Conservation (phyloP, 83 land plant genomes). For the Picea abies region DNA sequence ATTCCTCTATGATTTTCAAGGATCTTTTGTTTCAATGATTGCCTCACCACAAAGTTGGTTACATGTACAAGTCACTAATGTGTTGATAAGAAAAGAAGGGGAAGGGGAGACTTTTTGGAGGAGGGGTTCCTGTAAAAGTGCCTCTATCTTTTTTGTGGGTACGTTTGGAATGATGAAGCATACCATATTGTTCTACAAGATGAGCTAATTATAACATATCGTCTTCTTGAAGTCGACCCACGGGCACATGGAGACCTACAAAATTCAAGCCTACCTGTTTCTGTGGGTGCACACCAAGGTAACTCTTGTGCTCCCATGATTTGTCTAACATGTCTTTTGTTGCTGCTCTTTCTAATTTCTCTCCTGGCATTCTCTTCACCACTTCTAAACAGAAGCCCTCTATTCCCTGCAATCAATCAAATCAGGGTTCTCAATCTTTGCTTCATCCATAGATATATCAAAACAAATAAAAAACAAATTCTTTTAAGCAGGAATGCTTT, state of each 20-base stretch:
- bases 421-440: no score
- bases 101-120: slow-evolving; percentile 58
- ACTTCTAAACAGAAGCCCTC: neutral
- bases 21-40: no score
- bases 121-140: slow-evolving; percentile 71
- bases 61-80: no score
- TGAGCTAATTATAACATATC: slow-evolving; percentile 96
- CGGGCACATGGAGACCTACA: slow-evolving; percentile 88
- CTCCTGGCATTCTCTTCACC: no score
- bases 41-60: no score
- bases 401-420: no score
- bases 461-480: no score
- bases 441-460: no score
- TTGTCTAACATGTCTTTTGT: slow-evolving; percentile 61
- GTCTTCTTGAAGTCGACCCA: slow-evolving; percentile 85
- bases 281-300: slow-evolving; percentile 90
- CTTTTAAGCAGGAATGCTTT: slow-evolving; percentile 76
- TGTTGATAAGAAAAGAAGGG: slow-evolving; percentile 66
- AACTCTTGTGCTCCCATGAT: slow-evolving; percentile 78
- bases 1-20: no score
- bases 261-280: slow-evolving; percentile 82
- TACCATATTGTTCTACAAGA: slow-evolving; percentile 83
- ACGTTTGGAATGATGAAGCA: slow-evolving; percentile 88
- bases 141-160: slow-evolving; percentile 42
- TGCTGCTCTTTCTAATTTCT: slow-evolving; percentile 44